These are phyloP conservation scores for Colletotrichum tropicicola DNA, from an alignment of 2,329 filamentous ascomycete species.

Conservation along the genomic window DNA sequence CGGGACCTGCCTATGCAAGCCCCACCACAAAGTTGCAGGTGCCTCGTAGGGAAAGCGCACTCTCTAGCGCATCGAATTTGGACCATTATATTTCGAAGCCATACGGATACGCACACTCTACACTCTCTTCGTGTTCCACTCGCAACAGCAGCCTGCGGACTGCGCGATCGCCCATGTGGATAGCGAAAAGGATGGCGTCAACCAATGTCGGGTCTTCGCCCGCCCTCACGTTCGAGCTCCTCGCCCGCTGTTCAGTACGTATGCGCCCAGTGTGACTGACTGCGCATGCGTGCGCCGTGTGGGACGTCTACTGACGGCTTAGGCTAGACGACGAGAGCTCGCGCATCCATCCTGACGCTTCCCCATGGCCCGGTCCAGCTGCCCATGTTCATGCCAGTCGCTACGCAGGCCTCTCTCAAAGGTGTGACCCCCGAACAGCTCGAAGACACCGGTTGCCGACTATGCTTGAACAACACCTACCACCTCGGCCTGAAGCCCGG, in stretches of 20 bases:
- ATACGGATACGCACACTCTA: not conserved
- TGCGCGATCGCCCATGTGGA: slow-evolving; percentile 28
- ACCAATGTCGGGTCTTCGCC: slow-evolving; percentile 62
- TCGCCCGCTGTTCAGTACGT: slow-evolving; percentile 82
- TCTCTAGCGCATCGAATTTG: slow-evolving; percentile 20
- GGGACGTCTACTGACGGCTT: not conserved
- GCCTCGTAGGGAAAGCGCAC: slow-evolving; percentile 6
- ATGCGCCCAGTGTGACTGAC: not conserved
- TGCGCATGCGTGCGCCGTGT: not conserved
- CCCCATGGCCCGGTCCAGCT: slow-evolving; percentile 92
- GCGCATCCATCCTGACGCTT: slow-evolving; percentile 85
- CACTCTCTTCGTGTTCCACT: not conserved
- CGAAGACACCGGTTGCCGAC: slow-evolving; percentile 85
- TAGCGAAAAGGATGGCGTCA: slow-evolving; percentile 54
- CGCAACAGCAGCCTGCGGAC: not conserved
- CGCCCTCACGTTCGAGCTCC: slow-evolving; percentile 81
- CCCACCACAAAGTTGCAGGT: not conserved
- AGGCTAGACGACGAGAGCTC: slow-evolving; percentile 86
- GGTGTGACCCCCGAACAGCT: slow-evolving; percentile 93
- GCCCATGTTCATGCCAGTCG: slow-evolving; percentile 98
- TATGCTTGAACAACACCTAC: slow-evolving; percentile 98
- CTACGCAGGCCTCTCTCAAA: slow-evolving; percentile 95
- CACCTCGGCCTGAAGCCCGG: slow-evolving; percentile 95
- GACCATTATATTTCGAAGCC: not conserved
- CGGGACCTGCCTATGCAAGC: too few relatives aligned